Base-by-base conservation (phyloP, 1,284 basidiomycete species). In the Trametes sp. region DNA sequence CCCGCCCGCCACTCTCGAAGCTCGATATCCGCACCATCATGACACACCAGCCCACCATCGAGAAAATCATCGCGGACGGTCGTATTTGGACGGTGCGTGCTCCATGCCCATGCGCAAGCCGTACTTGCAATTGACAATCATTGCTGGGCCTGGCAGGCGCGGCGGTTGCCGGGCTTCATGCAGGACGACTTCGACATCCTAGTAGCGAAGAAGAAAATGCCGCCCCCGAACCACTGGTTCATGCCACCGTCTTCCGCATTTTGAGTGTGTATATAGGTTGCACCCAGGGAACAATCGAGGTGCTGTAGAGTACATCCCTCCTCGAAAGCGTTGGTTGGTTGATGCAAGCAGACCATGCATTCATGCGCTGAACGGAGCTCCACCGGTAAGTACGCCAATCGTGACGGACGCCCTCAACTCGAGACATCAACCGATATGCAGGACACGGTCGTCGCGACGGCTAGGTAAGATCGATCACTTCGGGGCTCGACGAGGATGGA, bases 11-110 rank as follows among this genome's bases (percentile, higher is more conserved):
- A n/a, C 49, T 88, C 31, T 78, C 72, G 42, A 77, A 75, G 33
- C 78, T 80, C 16, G 78, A 80, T 51, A 81, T 83, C 8, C 73
- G 73, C 16, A 61, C 71, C 31, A 70, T 89, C 61, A 83, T 87
- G 78, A 67, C 69, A 24, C 62, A 62, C 4, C 79, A 81, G 16
- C 77, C 74, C 13, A 78, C 65, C 33, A 72, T 88, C 59, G 72
- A 73, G 53, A 83, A 76, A 60, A 77, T 91, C 42, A 73, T 88
- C 33, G 84, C 82, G 29, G 83, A 82, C 62, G 80, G 79, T 45
- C 78, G 87, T 41, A 71, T 84, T 10, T 91, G 88, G 88, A 84
- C 78, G 68, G 89, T 89, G 67, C 55, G 76, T 71, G 26, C 21
- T n/a, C 2, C 35, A 28, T 28, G 2, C 21, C 7, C 44, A n/a